Conservation (phyloP, 192 early-diverging fungal genomes). For the Podila epigama region DNA sequence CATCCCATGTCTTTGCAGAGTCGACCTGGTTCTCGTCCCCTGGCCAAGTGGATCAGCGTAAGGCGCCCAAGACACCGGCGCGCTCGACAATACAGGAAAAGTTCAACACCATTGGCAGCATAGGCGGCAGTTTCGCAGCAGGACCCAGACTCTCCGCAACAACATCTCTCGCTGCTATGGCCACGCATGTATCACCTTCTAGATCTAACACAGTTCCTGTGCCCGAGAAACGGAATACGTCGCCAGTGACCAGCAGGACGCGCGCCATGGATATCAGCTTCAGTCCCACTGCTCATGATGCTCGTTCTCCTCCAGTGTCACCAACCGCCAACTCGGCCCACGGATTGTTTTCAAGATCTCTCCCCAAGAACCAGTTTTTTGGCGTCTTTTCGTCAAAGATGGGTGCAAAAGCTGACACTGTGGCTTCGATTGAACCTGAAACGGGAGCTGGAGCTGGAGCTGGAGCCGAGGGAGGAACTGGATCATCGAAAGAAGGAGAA, state of each 20-base stretch:
- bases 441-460: too few relatives aligned
- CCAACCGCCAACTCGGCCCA: conserved; percentile 2
- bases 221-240: background rate
- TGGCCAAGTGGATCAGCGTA: background rate
- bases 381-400: background rate
- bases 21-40: conserved; percentile 29
- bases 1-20: conserved; percentile 26
- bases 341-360: conserved; percentile 14
- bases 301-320: conserved; percentile 5
- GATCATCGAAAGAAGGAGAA: too few relatives aligned
- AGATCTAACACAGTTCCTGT: conserved; percentile 21
- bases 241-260: background rate
- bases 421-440: too few relatives aligned
- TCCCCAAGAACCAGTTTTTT: conserved; percentile 14
- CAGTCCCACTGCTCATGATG: background rate
- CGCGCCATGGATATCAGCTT: conserved; percentile 34
- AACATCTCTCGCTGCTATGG: conserved; percentile 28
- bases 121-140: background rate
- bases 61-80: background rate
- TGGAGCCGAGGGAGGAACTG: too few relatives aligned
- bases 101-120: background rate
- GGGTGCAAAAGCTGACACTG: background rate
- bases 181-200: conserved; percentile 19
- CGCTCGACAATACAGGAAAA: background rate
- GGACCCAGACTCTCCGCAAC: conserved; percentile 18